These are phyloP conservation scores for Lentinus tigrinus DNA, from an alignment of 768 basidiomycete genomes.

Conservation along the genomic window DNA sequence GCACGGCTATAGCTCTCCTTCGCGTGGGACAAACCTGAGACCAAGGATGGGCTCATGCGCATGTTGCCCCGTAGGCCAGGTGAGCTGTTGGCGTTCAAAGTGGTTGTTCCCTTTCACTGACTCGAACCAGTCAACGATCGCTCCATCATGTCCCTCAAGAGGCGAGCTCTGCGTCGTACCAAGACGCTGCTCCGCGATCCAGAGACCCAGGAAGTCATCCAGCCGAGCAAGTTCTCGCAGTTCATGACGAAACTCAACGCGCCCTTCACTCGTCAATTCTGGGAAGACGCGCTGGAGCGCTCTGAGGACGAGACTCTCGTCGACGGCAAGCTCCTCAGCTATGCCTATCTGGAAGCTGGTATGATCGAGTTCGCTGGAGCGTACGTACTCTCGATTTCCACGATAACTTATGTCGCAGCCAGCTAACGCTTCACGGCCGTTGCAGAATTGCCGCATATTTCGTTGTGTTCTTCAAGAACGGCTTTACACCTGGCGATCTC, in stretches of 20 bases:
- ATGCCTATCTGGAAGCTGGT: conserved; percentile 66
- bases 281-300: conserved; percentile 54
- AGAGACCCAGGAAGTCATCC: conserved; percentile 47
- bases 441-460: conserved; percentile 61
- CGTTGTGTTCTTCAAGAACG: conserved; percentile 61
- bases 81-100: conserved; percentile 20
- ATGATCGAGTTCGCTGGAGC: conserved; percentile 56
- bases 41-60: conserved; percentile 64
- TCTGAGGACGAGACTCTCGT: conserved; percentile 61
- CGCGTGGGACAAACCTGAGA: conserved; percentile 72
- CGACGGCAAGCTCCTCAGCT: conserved; percentile 60
- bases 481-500: conserved; percentile 61
- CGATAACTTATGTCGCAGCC: too few relatives aligned
- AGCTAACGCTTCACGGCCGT: not conserved
- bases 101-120: not conserved
- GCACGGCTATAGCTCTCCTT: conserved; percentile 50
- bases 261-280: conserved; percentile 58
- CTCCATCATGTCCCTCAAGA: conserved; percentile 53
- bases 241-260: conserved; percentile 40
- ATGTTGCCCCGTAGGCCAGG: conserved; percentile 66
- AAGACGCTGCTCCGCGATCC: conserved; percentile 53
- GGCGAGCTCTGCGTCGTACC: conserved; percentile 54
- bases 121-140: conserved; percentile 47
- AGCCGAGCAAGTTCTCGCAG: conserved; percentile 40
- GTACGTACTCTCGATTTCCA: conserved; percentile 35